These are phyloP conservation scores for Dentipellis sp. DNA, from an alignment of 768 basidiomycete species.

Conservation along the genomic window DNA sequence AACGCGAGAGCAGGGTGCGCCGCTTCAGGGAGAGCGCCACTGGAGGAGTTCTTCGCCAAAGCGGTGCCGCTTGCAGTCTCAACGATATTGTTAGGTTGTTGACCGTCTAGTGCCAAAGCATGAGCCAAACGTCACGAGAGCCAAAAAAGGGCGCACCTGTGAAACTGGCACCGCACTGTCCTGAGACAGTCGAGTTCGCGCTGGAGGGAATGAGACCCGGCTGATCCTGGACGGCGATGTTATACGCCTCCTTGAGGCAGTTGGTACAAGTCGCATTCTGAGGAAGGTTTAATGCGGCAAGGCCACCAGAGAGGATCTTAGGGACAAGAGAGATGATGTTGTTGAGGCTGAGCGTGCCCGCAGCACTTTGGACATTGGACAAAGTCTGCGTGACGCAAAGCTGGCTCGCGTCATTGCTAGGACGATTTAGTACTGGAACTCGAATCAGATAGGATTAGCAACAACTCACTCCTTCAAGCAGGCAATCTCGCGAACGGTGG, in stretches of 20 bases:
- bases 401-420: constrained; percentile 27
- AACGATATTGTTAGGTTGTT: constrained; percentile 17
- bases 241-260: constrained; percentile 25
- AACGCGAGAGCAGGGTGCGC: too few species aligned
- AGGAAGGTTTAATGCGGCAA: constrained; percentile 13
- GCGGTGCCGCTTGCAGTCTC: constrained; percentile 11
- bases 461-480: constrained; percentile 60
- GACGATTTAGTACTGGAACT: constrained; percentile 3
- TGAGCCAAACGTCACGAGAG: not conserved
- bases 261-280: constrained; percentile 22
- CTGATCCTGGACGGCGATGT: constrained; percentile 17
- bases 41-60: not conserved
- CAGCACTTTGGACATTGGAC: constrained; percentile 36
- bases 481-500: constrained; percentile 40
- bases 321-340: not conserved
- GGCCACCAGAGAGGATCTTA: constrained; percentile 5
- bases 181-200: constrained; percentile 10
- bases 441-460: not conserved
- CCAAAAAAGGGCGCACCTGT: constrained; percentile 15
- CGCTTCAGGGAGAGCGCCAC: not conserved
- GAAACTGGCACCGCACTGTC: constrained; percentile 23
- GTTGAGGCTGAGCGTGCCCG: constrained; percentile 1
- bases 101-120: constrained; percentile 17
- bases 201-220: constrained; percentile 15
- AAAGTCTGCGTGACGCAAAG: constrained; percentile 55